phyloP scores from a whole-genome alignment of 2,329 filamentous ascomycete species.

The Paradendryphiella salina region DNA sequence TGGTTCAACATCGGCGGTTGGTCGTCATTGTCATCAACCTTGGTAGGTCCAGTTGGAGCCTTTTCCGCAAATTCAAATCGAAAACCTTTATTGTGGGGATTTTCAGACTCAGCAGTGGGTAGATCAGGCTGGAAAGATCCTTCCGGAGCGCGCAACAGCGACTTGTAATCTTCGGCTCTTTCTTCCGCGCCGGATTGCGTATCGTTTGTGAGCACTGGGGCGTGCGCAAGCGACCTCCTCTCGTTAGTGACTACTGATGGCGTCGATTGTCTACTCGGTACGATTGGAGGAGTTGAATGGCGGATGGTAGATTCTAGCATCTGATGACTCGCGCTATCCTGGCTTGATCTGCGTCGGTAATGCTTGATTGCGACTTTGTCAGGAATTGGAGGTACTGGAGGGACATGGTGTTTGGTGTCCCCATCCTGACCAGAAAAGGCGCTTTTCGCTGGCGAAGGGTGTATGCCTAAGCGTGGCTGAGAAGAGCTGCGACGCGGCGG shows the following conservation, averaged over 20 bases:
- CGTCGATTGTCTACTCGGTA: conserved; percentile 4
- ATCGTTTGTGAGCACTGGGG: conserved; percentile 5
- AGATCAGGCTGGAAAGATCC: neutral
- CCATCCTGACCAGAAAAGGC: conserved; percentile 27
- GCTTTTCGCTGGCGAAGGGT: conserved; percentile 39
- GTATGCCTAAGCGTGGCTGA: conserved; percentile 25
- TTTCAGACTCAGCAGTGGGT: neutral
- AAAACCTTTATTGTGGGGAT: neutral
- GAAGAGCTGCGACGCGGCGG: conserved; percentile 7
- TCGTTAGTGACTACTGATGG: conserved; percentile 6
- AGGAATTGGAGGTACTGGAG: conserved; percentile 39
- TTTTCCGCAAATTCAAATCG: neutral
- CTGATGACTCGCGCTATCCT: conserved; percentile 27
- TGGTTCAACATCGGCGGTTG: conserved; percentile 30
- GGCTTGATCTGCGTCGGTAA: conserved; percentile 13
- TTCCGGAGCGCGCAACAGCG: neutral
- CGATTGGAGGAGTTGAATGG: conserved; percentile 27
- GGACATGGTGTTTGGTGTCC: conserved; percentile 27
- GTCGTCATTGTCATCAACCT: conserved; percentile 20
- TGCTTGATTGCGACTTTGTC: conserved; percentile 19
- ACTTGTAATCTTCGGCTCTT: neutral
- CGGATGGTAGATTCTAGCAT: conserved; percentile 38
- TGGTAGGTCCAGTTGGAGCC: neutral
- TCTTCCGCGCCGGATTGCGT: neutral
- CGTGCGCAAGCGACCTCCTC: conserved; percentile 1